Evolutionary conservation across 345 rosid genomes (phyloP).

Genomic region (Populus tremula): DNA sequence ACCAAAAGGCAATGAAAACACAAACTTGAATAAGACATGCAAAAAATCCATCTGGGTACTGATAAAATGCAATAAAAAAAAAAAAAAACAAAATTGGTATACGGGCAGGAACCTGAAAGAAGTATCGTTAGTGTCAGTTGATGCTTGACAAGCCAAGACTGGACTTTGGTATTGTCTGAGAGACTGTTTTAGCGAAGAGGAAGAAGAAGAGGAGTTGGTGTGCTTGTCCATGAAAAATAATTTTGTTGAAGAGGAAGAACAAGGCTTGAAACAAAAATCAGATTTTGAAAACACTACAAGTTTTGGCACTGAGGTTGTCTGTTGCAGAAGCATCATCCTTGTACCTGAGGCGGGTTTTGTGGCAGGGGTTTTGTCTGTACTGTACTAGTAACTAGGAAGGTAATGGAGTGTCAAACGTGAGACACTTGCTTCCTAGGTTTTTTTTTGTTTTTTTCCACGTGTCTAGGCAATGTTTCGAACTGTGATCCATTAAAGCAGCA

Average conservation of each 20-base stretch:
- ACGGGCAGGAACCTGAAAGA: not conserved
- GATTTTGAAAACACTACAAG: not conserved
- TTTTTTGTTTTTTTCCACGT: no score
- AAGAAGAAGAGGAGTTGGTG: not conserved
- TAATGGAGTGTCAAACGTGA: not conserved
- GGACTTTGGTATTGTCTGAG: slow-evolving; percentile 1
- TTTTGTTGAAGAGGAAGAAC: not conserved
- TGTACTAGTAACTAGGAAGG: not conserved
- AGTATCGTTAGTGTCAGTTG: not conserved
- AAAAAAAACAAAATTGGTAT: not conserved
- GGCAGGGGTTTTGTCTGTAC: not conserved
- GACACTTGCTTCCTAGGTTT: not conserved
- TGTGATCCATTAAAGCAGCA: no score
- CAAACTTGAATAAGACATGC: not conserved
- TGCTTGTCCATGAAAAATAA: slow-evolving; percentile 7
- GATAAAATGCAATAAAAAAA: not conserved
- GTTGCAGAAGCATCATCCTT: slow-evolving; percentile 9
- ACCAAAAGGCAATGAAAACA: not conserved
- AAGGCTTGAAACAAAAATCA: not conserved
- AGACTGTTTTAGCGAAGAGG: not conserved
- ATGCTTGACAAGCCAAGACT: slow-evolving; percentile 1
- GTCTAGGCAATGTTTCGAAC: no score
- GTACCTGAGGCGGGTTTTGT: not conserved
- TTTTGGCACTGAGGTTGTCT: not conserved
- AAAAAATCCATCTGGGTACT: not conserved